A percentile compares a stretch with the other conserved stretches of the same genome.
Evolutionary conservation across 495 filamentous ascomycete species (phyloP).

Genomic region (Aspergillus panamensis): DNA sequence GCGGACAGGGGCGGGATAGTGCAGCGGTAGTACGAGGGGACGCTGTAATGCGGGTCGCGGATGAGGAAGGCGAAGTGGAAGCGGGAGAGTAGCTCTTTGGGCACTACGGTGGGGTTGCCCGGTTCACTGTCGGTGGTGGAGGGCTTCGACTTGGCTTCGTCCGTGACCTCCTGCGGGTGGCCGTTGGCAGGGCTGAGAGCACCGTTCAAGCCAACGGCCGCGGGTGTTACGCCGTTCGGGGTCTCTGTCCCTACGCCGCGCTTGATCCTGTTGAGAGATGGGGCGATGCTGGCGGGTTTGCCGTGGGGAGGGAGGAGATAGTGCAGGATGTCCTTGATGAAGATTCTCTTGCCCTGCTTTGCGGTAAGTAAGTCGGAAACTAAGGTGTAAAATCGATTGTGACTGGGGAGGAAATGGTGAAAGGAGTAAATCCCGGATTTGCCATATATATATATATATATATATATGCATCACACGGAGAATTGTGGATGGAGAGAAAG

Average conservation of each 20-base stretch:
- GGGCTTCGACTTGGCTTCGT: constrained; percentile 13
- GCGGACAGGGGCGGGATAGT: constrained; percentile 81
- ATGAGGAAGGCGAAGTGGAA: constrained; percentile 99
- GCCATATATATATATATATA: not conserved
- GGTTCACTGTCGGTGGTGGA: constrained; percentile 39
- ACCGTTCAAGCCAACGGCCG: constrained; percentile 19
- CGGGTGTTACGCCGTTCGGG: constrained; percentile 22
- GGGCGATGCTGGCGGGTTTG: constrained; percentile 66
- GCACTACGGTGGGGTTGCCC: constrained; percentile 81
- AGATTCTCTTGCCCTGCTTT: constrained; percentile 66
- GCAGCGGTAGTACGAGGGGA: constrained; percentile 93
- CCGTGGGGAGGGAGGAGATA: constrained; percentile 76
- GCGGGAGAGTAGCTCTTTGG: constrained; percentile 57
- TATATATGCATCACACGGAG: not conserved
- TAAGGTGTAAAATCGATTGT: not conserved
- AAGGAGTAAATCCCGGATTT: not conserved
- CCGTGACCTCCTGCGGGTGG: constrained; percentile 20
- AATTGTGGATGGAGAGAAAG: not conserved
- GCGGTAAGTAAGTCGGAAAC: constrained; percentile 35
- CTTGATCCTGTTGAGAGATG: constrained; percentile 62
- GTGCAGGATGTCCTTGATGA: constrained; percentile 97
- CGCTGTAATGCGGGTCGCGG: constrained; percentile 80
- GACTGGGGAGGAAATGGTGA: not conserved
- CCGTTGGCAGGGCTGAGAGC: constrained; percentile 21
- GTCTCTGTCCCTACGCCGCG: constrained; percentile 57